Evolutionary conservation across 768 basidiomycete genomes (phyloP), one percentile per base, ranked within the genome.

Genomic region (Leccinum rimulosum): DNA sequence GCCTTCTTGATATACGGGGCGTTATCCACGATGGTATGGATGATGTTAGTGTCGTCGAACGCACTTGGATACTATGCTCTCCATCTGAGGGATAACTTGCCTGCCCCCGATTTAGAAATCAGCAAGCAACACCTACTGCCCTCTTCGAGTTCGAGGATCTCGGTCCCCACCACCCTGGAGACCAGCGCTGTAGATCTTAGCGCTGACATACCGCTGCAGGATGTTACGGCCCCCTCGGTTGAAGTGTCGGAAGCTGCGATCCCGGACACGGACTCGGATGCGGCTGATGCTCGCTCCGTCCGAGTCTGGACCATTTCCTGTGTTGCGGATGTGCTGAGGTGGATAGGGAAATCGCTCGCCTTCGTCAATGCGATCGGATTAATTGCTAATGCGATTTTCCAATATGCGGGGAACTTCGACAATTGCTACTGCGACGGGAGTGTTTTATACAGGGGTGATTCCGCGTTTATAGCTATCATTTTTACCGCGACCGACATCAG

Each of bases 351-450:
- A 56, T 17, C 58, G 3, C 31, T 75, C 15, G 74, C 74, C 5
- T 50, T 66, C 12, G 6, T 61, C 53, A 75, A 75, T 30, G 66
- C 72, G 6, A 59, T 68, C 14, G 61, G 61, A 11, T 60, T 71
- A 50, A 2, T 74, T 17, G 22, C 61, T 40, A 61, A 56, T 11
- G 72, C 70, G 12, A 2, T 75, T 11, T 64, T 76, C 33, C 73
- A 75, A 36, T 75, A 67, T 30, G 43, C 66, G 5, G 57, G 64
- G 31, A 53, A 66, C 10, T 75, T 61, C 48, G 52, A 63, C 17
- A 65, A 57, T 4, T 75, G 74, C 50, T 76, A 63, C 10, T 75
- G 74, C 30, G 61, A 71, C 30, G 64, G 70, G 31, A 72, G 65
- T 40, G 63, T 71, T 4, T 55, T 56, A 3, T 54, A 38, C 0